phyloP scores from a whole-genome alignment of 371 early-diverging fungal species.

The Circinella umbellata region DNA sequence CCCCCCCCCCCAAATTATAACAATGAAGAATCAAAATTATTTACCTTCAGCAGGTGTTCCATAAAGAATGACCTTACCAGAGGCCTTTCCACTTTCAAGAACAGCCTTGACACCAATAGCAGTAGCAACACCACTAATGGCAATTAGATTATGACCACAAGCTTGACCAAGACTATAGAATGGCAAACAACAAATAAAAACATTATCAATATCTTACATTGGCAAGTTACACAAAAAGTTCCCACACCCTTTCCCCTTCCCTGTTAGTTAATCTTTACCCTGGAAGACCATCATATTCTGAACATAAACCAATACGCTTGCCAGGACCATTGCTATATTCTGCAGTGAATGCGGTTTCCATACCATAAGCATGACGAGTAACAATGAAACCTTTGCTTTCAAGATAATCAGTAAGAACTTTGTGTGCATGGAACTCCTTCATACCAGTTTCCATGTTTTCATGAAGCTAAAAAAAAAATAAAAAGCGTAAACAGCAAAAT shows the following conservation, averaged over 20 bases:
- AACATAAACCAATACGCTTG: conserved; percentile 53
- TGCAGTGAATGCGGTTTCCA: conserved; percentile 67
- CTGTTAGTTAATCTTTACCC: conserved; percentile 27
- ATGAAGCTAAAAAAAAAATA: conserved; percentile 53
- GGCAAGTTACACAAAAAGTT: background rate
- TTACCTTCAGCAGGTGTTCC: conserved; percentile 76
- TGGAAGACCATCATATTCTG: conserved; percentile 69
- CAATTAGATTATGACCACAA: conserved; percentile 69
- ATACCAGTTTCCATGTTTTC: conserved; percentile 61
- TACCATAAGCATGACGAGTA: conserved; percentile 54
- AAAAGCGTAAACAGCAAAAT: background rate
- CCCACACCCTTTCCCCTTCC: background rate
- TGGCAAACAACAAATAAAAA: background rate
- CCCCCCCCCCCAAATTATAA: too few relatives aligned
- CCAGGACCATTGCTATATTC: conserved; percentile 44
- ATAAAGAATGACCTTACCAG: conserved; percentile 66
- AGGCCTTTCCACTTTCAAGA: conserved; percentile 50
- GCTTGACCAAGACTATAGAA: conserved; percentile 48
- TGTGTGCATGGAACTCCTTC: conserved; percentile 58
- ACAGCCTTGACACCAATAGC: conserved; percentile 58
- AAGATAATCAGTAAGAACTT: conserved; percentile 55
- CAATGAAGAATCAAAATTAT: background rate
- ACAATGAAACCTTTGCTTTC: conserved; percentile 56
- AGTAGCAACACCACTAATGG: conserved; percentile 66
- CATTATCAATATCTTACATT: background rate